phyloP scores from a whole-genome alignment of 306 rosid species.

The Cyclanthera cordifolia region DNA sequence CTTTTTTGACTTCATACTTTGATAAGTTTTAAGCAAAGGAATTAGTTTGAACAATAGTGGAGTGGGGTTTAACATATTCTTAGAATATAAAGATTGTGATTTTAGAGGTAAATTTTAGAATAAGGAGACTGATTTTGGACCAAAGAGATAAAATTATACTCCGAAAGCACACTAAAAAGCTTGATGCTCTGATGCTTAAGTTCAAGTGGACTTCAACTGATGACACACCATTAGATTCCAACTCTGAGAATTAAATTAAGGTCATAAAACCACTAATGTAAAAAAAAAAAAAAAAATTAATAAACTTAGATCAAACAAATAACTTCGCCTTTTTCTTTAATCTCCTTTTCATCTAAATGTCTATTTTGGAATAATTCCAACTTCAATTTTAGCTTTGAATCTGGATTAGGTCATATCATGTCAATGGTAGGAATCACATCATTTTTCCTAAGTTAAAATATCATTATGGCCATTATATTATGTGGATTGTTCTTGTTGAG shows the following conservation, averaged over 20 bases:
- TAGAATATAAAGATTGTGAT: neutral
- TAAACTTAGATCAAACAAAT: neutral
- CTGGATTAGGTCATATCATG: constrained; percentile 1
- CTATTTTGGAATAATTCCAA: constrained; percentile 1
- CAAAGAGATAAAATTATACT: neutral
- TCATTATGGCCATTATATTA: too few relatives aligned
- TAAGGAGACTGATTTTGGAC: neutral
- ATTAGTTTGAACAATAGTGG: neutral
- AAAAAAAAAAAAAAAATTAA: neutral
- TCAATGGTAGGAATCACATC: neutral
- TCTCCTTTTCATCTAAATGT: neutral
- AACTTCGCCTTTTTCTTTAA: neutral
- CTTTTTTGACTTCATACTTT: neutral
- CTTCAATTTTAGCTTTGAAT: neutral
- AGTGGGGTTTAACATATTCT: neutral
- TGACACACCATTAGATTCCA: constrained; percentile 28
- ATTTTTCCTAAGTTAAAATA: neutral
- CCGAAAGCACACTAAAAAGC: neutral
- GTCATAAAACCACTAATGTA: neutral
- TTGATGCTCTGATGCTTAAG: constrained; percentile 5
- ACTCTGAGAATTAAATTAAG: constrained; percentile 19
- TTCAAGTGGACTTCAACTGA: constrained; percentile 14
- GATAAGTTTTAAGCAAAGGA: neutral
- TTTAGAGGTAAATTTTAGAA: neutral
- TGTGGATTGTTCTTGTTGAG: too few relatives aligned